Evolutionary conservation across 225 moss, liverwort and hornwort genomes (phyloP).

Genomic region (Physcomitrium patens): DNA sequence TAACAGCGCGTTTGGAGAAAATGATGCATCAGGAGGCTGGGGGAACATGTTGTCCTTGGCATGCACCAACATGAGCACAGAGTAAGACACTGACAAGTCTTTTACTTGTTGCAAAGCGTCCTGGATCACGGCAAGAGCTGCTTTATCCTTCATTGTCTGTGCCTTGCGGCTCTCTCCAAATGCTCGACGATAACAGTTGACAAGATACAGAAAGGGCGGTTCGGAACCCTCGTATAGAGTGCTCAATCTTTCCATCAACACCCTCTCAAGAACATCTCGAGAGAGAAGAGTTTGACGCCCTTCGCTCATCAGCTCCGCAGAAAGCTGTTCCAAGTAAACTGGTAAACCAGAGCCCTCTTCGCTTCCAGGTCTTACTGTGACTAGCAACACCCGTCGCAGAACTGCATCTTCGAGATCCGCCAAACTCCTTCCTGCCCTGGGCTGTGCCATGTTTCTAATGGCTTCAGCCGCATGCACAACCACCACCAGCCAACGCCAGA

Average conservation of each 20-base stretch:
- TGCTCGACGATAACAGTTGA: slow-evolving; percentile 82
- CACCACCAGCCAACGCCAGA: not conserved
- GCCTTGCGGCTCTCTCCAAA: slow-evolving; percentile 80
- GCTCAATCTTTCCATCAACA: slow-evolving; percentile 80
- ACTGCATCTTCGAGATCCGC: slow-evolving; percentile 83
- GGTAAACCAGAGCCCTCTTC: slow-evolving; percentile 33
- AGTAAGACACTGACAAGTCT: slow-evolving; percentile 82
- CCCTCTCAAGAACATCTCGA: slow-evolving; percentile 76
- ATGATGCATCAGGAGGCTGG: slow-evolving; percentile 51
- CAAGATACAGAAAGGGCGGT: slow-evolving; percentile 77
- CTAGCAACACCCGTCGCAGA: slow-evolving; percentile 74
- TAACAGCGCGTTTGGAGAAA: slow-evolving; percentile 56
- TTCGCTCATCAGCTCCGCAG: slow-evolving; percentile 85
- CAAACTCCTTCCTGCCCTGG: slow-evolving; percentile 53
- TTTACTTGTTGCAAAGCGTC: slow-evolving; percentile 80
- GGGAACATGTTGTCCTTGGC: slow-evolving; percentile 77
- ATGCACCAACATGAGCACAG: slow-evolving; percentile 79
- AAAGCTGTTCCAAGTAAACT: slow-evolving; percentile 81
- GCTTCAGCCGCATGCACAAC: not conserved
- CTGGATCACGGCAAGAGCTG: slow-evolving; percentile 72
- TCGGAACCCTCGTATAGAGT: slow-evolving; percentile 45
- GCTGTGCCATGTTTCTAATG: slow-evolving; percentile 60
- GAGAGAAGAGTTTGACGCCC: slow-evolving; percentile 58
- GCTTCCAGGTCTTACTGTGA: slow-evolving; percentile 62
- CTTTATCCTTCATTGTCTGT: slow-evolving; percentile 82